phyloP scores from a whole-genome alignment of 192 early-diverging fungal genomes.

The Phycomyces nitens region DNA sequence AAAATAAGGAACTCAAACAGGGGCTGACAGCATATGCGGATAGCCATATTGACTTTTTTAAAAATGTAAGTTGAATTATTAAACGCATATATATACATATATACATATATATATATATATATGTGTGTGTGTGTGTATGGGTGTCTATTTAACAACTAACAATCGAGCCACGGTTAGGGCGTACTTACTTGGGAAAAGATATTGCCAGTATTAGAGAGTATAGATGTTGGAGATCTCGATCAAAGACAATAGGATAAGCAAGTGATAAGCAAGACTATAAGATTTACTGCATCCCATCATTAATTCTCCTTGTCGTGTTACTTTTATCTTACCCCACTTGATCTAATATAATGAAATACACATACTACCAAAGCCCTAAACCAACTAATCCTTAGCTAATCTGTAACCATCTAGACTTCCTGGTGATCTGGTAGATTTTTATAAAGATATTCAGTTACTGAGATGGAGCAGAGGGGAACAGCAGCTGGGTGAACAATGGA shows the following conservation, averaged over 20 bases:
- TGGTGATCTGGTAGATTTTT: no score
- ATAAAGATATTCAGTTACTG: no score
- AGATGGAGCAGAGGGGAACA: no score
- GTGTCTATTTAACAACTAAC: not conserved
- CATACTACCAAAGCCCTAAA: not conserved
- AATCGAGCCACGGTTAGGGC: constrained; percentile 37
- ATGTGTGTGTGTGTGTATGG: no score
- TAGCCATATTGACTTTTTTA: constrained; percentile 81
- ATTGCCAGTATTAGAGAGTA: constrained; percentile 75
- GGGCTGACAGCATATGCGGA: constrained; percentile 70
- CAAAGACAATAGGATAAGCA: not conserved
- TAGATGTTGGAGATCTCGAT: constrained; percentile 40
- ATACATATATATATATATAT: not conserved
- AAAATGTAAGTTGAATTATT: constrained; percentile 51
- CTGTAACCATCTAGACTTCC: no score
- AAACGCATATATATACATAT: not conserved
- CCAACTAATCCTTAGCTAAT: no score
- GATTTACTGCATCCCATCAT: not conserved
- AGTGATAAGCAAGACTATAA: not conserved
- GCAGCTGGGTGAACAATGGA: no score
- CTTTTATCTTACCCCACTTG: not conserved
- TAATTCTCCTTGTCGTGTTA: not conserved
- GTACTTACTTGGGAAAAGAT: constrained; percentile 78
- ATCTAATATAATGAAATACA: not conserved
- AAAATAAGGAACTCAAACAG: constrained; percentile 78